Evolutionary conservation across 345 rosid genomes (phyloP).

Genomic region (Cardiospermum halicacabum): DNA sequence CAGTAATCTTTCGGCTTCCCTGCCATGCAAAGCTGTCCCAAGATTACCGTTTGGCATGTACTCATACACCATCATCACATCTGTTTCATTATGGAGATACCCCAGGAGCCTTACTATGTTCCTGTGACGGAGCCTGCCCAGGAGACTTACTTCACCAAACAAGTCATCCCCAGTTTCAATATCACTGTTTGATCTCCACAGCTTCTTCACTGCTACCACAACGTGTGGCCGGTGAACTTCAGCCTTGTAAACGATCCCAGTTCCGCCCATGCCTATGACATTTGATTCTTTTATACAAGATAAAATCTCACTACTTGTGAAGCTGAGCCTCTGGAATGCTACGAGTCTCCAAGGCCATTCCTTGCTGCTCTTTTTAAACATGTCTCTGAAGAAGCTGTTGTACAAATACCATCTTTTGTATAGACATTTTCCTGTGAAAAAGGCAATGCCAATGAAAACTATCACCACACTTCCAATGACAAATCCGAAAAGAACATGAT

Average conservation of each 20-base stretch:
- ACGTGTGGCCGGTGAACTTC: slow-evolving; percentile 56
- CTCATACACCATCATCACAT: slow-evolving; percentile 74
- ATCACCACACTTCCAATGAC: slow-evolving; percentile 47
- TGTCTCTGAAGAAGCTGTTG: slow-evolving; percentile 44
- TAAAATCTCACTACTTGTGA: slow-evolving; percentile 69
- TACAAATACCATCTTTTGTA: slow-evolving; percentile 71
- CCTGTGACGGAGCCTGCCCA: slow-evolving; percentile 75
- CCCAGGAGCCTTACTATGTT: slow-evolving; percentile 78
- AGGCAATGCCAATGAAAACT: slow-evolving; percentile 39
- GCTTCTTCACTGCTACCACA: slow-evolving; percentile 83
- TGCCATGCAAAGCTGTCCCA: slow-evolving; percentile 69
- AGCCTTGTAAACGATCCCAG: slow-evolving; percentile 88
- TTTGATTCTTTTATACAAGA: slow-evolving; percentile 74
- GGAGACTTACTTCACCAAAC: slow-evolving; percentile 63
- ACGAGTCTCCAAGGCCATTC: slow-evolving; percentile 96
- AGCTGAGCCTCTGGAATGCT: slow-evolving; percentile 72
- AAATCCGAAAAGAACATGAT: slow-evolving; percentile 50
- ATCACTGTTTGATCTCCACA: slow-evolving; percentile 64
- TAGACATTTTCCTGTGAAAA: slow-evolving; percentile 50
- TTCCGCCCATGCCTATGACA: slow-evolving; percentile 87
- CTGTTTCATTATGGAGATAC: slow-evolving; percentile 73
- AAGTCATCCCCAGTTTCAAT: slow-evolving; percentile 61
- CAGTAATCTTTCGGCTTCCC: slow-evolving; percentile 52
- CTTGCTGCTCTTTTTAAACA: slow-evolving; percentile 46
- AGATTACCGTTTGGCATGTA: slow-evolving; percentile 87